Conservation (phyloP, 768 basidiomycete genomes). For the Phylloporus arenicola region DNA sequence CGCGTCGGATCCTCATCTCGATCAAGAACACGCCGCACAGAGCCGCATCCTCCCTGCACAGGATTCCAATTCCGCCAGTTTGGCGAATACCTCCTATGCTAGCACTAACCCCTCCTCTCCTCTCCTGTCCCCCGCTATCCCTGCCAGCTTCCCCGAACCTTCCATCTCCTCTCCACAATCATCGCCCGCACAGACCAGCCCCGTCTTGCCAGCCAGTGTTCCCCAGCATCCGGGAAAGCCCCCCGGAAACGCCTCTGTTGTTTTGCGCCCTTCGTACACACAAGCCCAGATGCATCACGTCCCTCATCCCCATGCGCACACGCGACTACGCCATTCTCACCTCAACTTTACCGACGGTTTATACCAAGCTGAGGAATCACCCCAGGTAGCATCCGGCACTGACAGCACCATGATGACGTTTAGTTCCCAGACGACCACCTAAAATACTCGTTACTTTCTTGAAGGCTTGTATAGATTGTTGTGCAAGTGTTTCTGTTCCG, state of each 20-base stretch:
- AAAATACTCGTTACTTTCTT: background rate
- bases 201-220: slow-evolving; percentile 10
- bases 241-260: slow-evolving; percentile 36
- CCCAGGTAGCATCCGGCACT: slow-evolving; percentile 21
- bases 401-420: slow-evolving; percentile 49
- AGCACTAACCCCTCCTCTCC: slow-evolving; percentile 24
- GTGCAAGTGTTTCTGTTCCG: slow-evolving; percentile 6
- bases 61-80: slow-evolving; percentile 7
- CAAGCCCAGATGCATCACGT: slow-evolving; percentile 70
- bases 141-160: background rate
- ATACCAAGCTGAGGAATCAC: slow-evolving; percentile 29
- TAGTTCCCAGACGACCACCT: slow-evolving; percentile 32
- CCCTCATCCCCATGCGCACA: slow-evolving; percentile 74
- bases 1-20: slow-evolving; percentile 11
- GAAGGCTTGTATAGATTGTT: slow-evolving; percentile 1
- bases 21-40: slow-evolving; percentile 14
- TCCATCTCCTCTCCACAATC: slow-evolving; percentile 19
- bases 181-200: slow-evolving; percentile 20
- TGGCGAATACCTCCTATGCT: slow-evolving; percentile 11
- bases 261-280: slow-evolving; percentile 56
- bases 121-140: slow-evolving; percentile 14
- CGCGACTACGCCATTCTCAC: slow-evolving; percentile 62
- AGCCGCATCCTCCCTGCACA: slow-evolving; percentile 17
- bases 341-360: slow-evolving; percentile 40
- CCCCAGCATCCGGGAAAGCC: slow-evolving; percentile 24